Conservation (phyloP, 805 yeast genomes). For the Spencermartinsiella europaea region DNA sequence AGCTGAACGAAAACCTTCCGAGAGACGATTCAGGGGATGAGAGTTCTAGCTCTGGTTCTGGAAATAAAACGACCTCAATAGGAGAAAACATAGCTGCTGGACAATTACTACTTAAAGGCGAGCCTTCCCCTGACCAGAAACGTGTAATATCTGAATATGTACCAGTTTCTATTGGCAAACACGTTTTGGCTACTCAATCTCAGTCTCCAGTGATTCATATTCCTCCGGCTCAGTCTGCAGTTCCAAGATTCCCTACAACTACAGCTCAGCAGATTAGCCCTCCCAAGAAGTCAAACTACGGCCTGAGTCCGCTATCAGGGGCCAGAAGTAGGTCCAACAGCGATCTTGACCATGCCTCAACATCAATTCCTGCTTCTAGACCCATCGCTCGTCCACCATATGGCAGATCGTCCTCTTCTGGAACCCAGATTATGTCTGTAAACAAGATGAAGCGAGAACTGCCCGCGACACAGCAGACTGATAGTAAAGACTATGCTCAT, state of each 20-base stretch:
- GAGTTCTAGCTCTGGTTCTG: too few relatives aligned
- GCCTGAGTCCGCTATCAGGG: too few relatives aligned
- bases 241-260: too few relatives aligned
- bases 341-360: too few relatives aligned
- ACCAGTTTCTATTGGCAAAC: constrained; percentile 4
- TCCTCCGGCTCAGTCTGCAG: not conserved
- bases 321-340: too few relatives aligned
- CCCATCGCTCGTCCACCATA: constrained; percentile 2
- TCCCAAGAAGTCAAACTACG: too few relatives aligned
- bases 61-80: too few relatives aligned
- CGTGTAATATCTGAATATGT: constrained; percentile 14
- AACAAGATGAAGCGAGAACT: constrained; percentile 5
- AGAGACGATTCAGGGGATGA: too few relatives aligned
- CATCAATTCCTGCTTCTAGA: too few relatives aligned
- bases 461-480: not conserved
- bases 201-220: constrained; percentile 4
- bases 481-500: not conserved
- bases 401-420: constrained; percentile 7
- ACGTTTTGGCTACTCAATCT: not conserved
- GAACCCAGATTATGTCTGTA: constrained; percentile 1
- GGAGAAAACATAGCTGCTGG: too few relatives aligned
- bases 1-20: not conserved
- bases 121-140: not conserved
- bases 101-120: not conserved
- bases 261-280: too few relatives aligned